phyloP scores from a whole-genome alignment of 768 basidiomycete species.

The Ramaria sp. region DNA sequence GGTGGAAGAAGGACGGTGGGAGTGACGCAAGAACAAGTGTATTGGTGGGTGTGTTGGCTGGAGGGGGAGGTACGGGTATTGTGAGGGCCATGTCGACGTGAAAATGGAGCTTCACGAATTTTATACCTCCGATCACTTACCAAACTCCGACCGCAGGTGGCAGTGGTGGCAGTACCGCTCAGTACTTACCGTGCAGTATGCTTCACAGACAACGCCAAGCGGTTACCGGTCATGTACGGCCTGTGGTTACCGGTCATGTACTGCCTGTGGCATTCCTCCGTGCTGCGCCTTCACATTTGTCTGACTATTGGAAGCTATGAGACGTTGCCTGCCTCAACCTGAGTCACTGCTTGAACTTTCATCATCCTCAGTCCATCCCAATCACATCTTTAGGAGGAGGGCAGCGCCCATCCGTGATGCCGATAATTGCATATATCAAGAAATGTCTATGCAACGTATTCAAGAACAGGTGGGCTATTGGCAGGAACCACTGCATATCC shows the following conservation, averaged over 20 bases:
- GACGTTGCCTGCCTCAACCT: too few relatives aligned
- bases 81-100: background rate
- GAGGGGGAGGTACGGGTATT: conserved; percentile 6
- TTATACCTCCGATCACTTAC: background rate
- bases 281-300: background rate
- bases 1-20: conserved; percentile 69
- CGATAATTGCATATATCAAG: too few relatives aligned
- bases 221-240: background rate
- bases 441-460: too few relatives aligned
- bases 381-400: too few relatives aligned
- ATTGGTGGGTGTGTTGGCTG: conserved; percentile 44
- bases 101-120: background rate
- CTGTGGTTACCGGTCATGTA: background rate
- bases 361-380: too few relatives aligned
- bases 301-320: too few relatives aligned
- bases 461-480: too few relatives aligned
- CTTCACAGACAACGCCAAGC: background rate
- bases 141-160: background rate
- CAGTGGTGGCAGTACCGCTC: too few relatives aligned
- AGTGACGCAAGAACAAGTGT: conserved; percentile 75
- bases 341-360: too few relatives aligned
- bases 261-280: background rate
- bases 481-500: too few relatives aligned
- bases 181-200: background rate
- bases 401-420: too few relatives aligned